These are phyloP conservation scores for Mucor sp. DNA, from an alignment of 371 early-diverging fungal genomes.

Conservation along the genomic window DNA sequence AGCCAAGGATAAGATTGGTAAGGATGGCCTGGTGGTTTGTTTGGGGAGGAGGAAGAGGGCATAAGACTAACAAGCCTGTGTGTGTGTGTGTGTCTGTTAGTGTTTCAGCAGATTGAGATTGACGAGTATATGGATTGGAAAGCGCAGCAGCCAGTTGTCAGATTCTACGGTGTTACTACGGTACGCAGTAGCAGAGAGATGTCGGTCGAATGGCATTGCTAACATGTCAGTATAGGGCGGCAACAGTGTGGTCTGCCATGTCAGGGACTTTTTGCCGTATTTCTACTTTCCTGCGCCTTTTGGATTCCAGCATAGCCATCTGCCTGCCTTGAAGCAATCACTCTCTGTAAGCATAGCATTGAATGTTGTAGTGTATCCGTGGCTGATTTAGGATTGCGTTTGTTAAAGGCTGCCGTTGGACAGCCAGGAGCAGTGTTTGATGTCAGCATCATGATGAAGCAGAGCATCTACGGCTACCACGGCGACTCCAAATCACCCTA, in stretches of 20 bases:
- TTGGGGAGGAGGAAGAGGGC: too few relatives aligned
- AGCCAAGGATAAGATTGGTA: slow-evolving; percentile 39
- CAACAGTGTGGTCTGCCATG: slow-evolving; percentile 90
- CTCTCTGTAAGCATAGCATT: slow-evolving; percentile 53
- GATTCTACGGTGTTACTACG: slow-evolving; percentile 90
- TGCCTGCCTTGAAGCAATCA: slow-evolving; percentile 56
- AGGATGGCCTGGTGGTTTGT: neutral
- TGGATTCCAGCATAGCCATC: slow-evolving; percentile 68
- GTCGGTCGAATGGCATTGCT: neutral
- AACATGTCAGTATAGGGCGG: slow-evolving; percentile 55
- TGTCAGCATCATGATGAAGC: slow-evolving; percentile 71
- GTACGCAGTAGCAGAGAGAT: slow-evolving; percentile 40
- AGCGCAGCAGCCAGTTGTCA: slow-evolving; percentile 60
- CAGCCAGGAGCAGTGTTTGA: slow-evolving; percentile 43
- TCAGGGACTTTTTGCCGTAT: slow-evolving; percentile 93
- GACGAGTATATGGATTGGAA: slow-evolving; percentile 72
- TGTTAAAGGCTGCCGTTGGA: slow-evolving; percentile 25
- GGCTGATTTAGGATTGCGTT: neutral
- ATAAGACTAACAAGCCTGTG: too few relatives aligned
- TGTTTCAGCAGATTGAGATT: slow-evolving; percentile 95
- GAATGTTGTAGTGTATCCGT: neutral
- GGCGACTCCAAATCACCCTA: slow-evolving; percentile 72
- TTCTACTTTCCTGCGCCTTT: slow-evolving; percentile 93
- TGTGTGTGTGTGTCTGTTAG: slow-evolving; percentile 29
- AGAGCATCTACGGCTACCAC: slow-evolving; percentile 83